These are phyloP conservation scores for Tulasnella sp. DNA, from an alignment of 768 basidiomycete genomes.

Conservation along the genomic window DNA sequence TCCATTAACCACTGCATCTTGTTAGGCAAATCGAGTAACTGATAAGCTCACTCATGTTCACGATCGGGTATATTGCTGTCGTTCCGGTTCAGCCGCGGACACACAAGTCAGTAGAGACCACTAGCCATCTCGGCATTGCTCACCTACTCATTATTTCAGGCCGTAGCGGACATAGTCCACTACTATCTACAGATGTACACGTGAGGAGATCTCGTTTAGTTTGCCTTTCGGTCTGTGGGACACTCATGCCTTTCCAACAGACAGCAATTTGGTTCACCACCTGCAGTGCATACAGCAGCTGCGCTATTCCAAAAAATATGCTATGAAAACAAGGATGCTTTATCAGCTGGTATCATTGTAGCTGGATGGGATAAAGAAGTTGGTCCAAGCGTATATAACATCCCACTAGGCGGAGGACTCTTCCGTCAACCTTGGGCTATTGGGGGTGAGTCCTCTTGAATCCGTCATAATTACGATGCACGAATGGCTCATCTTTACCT, in stretches of 20 bases:
- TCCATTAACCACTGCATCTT: neutral
- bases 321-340: conserved; percentile 82
- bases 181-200: conserved; percentile 64
- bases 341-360: conserved; percentile 92
- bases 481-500: neutral
- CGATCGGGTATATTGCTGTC: conserved; percentile 98
- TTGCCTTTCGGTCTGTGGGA: neutral
- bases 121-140: neutral
- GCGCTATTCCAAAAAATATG: conserved; percentile 74
- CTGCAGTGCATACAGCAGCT: conserved; percentile 72
- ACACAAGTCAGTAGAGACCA: conserved; percentile 45
- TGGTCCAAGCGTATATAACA: conserved; percentile 91
- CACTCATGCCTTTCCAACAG: conserved; percentile 31
- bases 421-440: conserved; percentile 99
- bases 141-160: conserved; percentile 26
- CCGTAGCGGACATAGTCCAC: conserved; percentile 84
- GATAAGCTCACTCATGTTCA: conserved; percentile 96
- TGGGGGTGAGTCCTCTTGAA: conserved; percentile 66
- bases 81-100: conserved; percentile 94
- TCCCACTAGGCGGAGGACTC: conserved; percentile 89
- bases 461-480: neutral
- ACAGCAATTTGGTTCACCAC: conserved; percentile 42
- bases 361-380: conserved; percentile 91
- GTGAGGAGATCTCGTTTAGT: conserved; percentile 30
- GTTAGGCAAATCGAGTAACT: conserved; percentile 90